phyloP scores from a whole-genome alignment of 1,284 basidiomycete genomes.

The Moniliella sp. region DNA sequence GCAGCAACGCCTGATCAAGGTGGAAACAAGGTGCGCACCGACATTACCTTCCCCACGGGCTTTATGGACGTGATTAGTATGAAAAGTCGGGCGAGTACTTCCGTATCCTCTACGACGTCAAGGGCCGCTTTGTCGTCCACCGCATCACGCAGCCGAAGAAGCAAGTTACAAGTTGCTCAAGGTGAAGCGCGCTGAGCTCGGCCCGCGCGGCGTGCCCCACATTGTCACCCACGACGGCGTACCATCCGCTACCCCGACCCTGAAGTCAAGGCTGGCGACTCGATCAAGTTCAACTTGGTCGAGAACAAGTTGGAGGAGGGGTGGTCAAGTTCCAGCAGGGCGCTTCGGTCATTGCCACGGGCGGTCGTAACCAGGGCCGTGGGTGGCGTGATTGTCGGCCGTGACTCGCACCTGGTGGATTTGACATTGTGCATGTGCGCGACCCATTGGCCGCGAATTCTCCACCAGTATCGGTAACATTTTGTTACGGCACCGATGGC shows the following conservation, averaged over 20 bases:
- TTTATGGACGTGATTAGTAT: constrained; percentile 96
- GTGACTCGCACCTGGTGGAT: constrained; percentile 88
- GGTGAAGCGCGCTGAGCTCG: constrained; percentile 74
- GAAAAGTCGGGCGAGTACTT: constrained; percentile 98
- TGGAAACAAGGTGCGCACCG: constrained; percentile 97
- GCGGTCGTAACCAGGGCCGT: constrained; percentile 98
- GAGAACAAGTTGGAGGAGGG: constrained; percentile 78
- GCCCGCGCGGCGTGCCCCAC: constrained; percentile 80
- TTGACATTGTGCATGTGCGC: constrained; percentile 68
- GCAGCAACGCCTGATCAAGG: constrained; percentile 91
- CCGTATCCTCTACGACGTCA: constrained; percentile 96
- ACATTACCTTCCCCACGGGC: constrained; percentile 84
- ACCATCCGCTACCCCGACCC: constrained; percentile 99
- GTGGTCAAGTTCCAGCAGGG: constrained; percentile 90
- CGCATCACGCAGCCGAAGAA: constrained; percentile 92
- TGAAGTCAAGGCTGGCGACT: constrained; percentile 83
- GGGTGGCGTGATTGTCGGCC: constrained; percentile 80
- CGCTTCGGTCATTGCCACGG: constrained; percentile 91
- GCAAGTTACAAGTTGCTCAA: constrained; percentile 94
- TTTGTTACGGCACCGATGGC: constrained; percentile 82
- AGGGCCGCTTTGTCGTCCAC: constrained; percentile 95
- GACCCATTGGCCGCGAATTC: constrained; percentile 68
- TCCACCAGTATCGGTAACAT: constrained; percentile 66
- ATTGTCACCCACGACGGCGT: constrained; percentile 97
- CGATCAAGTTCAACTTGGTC: constrained; percentile 86